phyloP scores from a whole-genome alignment of 768 basidiomycete species.

The Dendrothele bispora region DNA sequence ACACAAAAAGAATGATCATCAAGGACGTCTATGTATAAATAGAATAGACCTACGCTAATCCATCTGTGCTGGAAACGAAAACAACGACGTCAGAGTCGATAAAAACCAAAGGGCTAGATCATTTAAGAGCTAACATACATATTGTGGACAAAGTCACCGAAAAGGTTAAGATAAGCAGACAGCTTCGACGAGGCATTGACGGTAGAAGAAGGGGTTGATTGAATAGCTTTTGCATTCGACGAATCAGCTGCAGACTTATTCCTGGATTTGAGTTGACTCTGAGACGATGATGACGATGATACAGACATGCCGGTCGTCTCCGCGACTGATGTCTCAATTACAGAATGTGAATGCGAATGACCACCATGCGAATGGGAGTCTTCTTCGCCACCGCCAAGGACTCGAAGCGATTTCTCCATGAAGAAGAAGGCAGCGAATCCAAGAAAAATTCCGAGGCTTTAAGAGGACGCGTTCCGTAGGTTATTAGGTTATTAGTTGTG shows the following conservation, averaged over 20 bases:
- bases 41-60: slow-evolving; percentile 73
- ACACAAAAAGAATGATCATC: not conserved
- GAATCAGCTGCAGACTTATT: slow-evolving; percentile 26
- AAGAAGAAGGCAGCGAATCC: slow-evolving; percentile 92
- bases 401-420: slow-evolving; percentile 89
- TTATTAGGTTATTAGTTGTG: too few relatives aligned
- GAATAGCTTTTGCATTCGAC: slow-evolving; percentile 13
- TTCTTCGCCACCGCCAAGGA: slow-evolving; percentile 64
- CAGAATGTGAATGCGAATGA: slow-evolving; percentile 62
- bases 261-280: slow-evolving; percentile 41
- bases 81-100: slow-evolving; percentile 7
- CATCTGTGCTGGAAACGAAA: slow-evolving; percentile 74
- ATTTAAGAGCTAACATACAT: slow-evolving; percentile 64
- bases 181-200: slow-evolving; percentile 69
- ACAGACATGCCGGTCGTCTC: slow-evolving; percentile 49
- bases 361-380: slow-evolving; percentile 48
- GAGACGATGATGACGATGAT: slow-evolving; percentile 30
- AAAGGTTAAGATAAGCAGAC: slow-evolving; percentile 90
- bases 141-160: slow-evolving; percentile 93
- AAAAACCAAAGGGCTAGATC: slow-evolving; percentile 13
- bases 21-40: slow-evolving; percentile 6
- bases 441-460: slow-evolving; percentile 75
- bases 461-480: too few relatives aligned
- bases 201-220: slow-evolving; percentile 25
- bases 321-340: slow-evolving; percentile 33